Evolutionary conservation across 768 basidiomycete species (phyloP), one percentile per base, ranked within the genome.

Genomic region (Coprinellus micaceus): DNA sequence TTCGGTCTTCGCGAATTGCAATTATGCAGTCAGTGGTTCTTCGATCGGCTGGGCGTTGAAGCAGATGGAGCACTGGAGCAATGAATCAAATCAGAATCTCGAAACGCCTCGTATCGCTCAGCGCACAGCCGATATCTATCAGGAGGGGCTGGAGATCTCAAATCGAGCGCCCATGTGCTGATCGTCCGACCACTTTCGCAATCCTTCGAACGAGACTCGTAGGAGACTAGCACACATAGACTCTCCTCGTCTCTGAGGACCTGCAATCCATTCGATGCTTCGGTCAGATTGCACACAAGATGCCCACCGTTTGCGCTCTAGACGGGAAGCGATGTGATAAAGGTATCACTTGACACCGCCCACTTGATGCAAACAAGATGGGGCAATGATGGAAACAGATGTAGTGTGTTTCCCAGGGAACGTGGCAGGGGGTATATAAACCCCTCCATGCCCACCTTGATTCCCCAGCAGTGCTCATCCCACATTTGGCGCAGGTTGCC

Each of bases 401-500:
- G 5, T 28, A 40, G 21, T 5, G 6, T 62, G 60, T 67, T 64
- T 66, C 64, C 69, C 66, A 67, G 64, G 68, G 56, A 58, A 65
- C 67, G 52, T 24, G 12, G 46, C 40, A 13, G 28, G 25, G 52
- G 21, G 53, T 74, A 75, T 76, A 75, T 68, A 74, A 73, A 36
- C 63, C 41, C 44, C 53, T 39, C 40, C 48, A 22, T 6, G 44
- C 52, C 63, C 57, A 60, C 48, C 12, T 49, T 56, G 60, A 65
- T 64, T 71, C 74, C 61, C 68, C 60, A 76, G 76, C 76, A 74
- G 76, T 75, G 75, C 76, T 76, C 76, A 69, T 68, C 63, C 64
- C 65, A 70, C 72, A 72, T 73, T 72, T 66, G 74, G 74, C 68
- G 70, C 70, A 71, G 75, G 74, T 76, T 74, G 74, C 76, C 73